Base-by-base conservation (phyloP, 345 rosid species). In the Euphorbia peplus region DNA sequence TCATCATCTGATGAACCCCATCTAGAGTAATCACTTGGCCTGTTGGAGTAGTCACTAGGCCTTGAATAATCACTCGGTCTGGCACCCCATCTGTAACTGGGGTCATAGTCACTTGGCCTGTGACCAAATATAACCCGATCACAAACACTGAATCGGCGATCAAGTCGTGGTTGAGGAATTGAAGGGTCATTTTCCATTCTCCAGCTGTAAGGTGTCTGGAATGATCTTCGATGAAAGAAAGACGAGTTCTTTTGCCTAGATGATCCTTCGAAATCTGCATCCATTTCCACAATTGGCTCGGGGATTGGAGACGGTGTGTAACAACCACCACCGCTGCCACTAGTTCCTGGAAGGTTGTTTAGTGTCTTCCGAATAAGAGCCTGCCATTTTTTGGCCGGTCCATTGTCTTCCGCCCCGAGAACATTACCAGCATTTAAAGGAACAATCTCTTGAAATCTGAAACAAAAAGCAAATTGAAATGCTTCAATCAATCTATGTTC, bases 1-100 rank as follows among this genome's bases (percentile, higher is more conserved):
- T 95, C 99, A 82, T 92, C 99, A 70, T 95, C 98, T 0, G 98
- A 95, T 1, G 95, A 91, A 39, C 99, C 96, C 90, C 88, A 88
- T 79, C 96, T 75, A 4, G 99, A 88, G 77, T 72, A 91, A 72
- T 95, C 97, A 78, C 99, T 87, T 5, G 93, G 97, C 75, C 95
- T 78, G 37, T 32, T 32, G 13, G 98, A 93, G 76, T 85, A 93
- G 75, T 89, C 96, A 74, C 98, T 92, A 3, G 95, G 82, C 73
- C 98, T 81, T 3, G 95, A 85, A 63, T 82, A 87, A 76, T 89
- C 98, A 71, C 98, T 92, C 3, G 89, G 76, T 56, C 84, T 72
- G 4, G 77, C 80, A 56, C 81, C 77, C 74, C 80, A 76, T 68
- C 87, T 79, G 60, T 79, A 72, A 78, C 84, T 85, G 22, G 82